Percentiles rank a stretch among this genome's conserved stretches.
phyloP scores from a whole-genome alignment of 179 eudicot genomes.

The Nepenthes alata region DNA sequence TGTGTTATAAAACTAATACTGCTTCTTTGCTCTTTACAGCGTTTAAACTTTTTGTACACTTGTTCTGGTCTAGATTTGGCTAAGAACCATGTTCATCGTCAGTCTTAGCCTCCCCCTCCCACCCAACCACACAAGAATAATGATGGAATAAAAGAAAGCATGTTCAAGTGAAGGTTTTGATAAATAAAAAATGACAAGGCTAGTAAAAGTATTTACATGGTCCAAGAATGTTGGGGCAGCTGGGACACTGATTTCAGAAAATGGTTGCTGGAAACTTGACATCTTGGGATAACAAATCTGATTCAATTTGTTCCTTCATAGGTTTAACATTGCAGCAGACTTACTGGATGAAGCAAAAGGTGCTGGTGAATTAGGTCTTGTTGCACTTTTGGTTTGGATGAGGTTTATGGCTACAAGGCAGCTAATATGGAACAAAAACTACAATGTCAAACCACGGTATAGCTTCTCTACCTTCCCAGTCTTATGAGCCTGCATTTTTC shows the following conservation, averaged over 20 bases:
- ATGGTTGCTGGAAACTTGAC: neutral
- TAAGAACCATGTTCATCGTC: too few relatives aligned
- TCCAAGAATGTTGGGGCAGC: too few relatives aligned
- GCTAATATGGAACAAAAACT: conserved; percentile 94
- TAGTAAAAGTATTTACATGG: neutral
- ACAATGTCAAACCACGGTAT: conserved; percentile 98
- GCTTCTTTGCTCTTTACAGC: too few relatives aligned
- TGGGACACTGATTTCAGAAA: too few relatives aligned
- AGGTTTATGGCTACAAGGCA: conserved; percentile 98
- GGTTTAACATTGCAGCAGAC: conserved; percentile 97
- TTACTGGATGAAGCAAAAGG: conserved; percentile 59
- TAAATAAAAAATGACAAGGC: neutral
- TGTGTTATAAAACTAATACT: too few relatives aligned
- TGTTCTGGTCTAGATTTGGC: too few relatives aligned
- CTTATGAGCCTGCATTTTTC: too few relatives aligned
- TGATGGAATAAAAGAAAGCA: too few relatives aligned
- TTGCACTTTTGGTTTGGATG: conserved; percentile 97
- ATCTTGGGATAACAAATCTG: neutral
- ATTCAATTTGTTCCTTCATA: conserved; percentile 14
- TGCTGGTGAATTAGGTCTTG: conserved; percentile 84
- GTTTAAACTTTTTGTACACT: too few relatives aligned
- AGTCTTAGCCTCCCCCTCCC: too few relatives aligned
- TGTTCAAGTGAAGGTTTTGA: neutral
- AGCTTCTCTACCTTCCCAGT: neutral
- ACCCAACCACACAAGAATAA: too few relatives aligned